phyloP scores from a whole-genome alignment of 176 grass and related monocot species.

The Avena eriantha region DNA sequence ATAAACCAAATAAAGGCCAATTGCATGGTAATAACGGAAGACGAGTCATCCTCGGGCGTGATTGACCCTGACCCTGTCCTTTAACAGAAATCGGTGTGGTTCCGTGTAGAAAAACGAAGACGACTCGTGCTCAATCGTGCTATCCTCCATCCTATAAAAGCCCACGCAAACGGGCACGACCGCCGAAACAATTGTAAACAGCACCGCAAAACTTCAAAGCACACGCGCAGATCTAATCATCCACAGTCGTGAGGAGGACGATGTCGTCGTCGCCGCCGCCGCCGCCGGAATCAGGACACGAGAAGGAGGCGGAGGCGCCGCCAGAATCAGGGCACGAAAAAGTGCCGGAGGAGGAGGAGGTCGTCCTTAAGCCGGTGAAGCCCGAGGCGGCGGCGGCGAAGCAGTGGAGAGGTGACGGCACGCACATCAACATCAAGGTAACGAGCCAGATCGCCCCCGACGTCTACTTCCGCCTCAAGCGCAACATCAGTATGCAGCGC shows the following conservation, averaged over 20 bases:
- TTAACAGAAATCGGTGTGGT: background rate
- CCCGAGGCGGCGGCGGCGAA: background rate
- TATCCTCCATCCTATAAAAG: background rate
- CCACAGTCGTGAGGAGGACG: background rate
- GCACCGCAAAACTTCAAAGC: background rate
- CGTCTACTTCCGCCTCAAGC: background rate
- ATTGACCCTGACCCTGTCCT: background rate
- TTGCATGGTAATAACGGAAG: no score
- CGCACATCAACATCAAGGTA: conserved; percentile 16
- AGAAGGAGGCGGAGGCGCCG: no score
- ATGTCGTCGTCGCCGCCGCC: background rate
- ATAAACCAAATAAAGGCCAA: no score
- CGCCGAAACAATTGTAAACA: background rate
- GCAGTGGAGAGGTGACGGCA: background rate
- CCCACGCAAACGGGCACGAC: background rate
- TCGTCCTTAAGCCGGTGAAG: conserved; percentile 17
- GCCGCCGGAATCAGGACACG: background rate
- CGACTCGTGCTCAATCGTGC: background rate
- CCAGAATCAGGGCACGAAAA: background rate
- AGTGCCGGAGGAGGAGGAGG: background rate
- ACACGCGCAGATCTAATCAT: background rate
- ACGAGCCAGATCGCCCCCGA: background rate
- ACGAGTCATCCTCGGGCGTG: background rate
- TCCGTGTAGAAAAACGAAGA: background rate
- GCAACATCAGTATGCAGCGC: background rate